These are phyloP conservation scores for Aspergillus novoparasiticus DNA, from an alignment of 2,329 filamentous ascomycete species.

Conservation along the genomic window DNA sequence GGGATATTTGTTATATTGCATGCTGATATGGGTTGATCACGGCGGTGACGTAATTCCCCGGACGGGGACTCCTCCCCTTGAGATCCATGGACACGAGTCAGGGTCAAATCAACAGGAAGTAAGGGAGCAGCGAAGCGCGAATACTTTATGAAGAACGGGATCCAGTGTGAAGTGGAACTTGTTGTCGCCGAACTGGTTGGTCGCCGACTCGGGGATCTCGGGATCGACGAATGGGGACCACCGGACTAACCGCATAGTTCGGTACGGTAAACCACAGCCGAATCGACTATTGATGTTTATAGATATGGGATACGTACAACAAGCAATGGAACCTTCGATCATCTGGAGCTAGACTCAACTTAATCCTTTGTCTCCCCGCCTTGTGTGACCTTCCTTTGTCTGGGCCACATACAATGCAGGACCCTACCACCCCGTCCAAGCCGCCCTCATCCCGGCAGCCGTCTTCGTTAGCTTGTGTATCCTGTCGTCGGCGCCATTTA, in stretches of 20 bases:
- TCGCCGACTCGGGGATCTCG: conserved; percentile 26
- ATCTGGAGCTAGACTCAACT: background rate
- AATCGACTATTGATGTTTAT: background rate
- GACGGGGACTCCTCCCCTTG: background rate
- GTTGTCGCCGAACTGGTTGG: conserved; percentile 10
- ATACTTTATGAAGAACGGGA: background rate
- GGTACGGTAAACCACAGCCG: background rate
- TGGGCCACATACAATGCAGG: conserved; percentile 9
- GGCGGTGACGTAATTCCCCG: background rate
- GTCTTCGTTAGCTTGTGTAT: conserved; percentile 27
- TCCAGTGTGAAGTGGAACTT: background rate
- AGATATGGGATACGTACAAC: too few relatives aligned
- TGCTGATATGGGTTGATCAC: background rate
- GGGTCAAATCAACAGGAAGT: background rate
- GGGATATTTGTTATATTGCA: background rate
- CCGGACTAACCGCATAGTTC: background rate
- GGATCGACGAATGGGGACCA: conserved; percentile 15
- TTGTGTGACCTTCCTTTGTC: background rate
- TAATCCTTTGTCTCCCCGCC: background rate
- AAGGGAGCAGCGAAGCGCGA: background rate
- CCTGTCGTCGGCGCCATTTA: conserved; percentile 40
- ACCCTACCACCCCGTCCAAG: conserved; percentile 5
- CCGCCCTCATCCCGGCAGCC: conserved; percentile 8
- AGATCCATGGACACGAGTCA: background rate
- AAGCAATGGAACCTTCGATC: background rate